Evolutionary conservation across 139 green algal species (phyloP), one percentile per base, ranked within the genome.

Genomic region (Tetradesmus lagerheimii): DNA sequence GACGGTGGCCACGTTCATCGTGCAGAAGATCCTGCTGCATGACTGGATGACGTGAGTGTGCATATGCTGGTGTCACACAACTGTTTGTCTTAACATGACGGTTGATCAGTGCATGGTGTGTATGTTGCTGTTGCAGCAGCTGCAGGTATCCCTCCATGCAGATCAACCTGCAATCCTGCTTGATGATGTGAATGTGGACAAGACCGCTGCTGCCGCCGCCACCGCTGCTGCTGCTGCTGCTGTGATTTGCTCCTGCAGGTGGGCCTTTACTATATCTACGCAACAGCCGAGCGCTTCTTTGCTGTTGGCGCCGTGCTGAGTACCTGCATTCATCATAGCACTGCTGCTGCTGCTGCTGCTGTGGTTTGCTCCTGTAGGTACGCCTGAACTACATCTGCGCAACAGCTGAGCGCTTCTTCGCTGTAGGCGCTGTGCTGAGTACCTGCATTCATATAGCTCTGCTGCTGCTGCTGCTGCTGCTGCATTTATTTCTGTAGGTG

Each of bases 1-100:
- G 82, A 99, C 98, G 4, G 98, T 99, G 34, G 98, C 98, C n/a
- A 99, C 98, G 23, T 99, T 99, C 92, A 99, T 99, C 79, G 98
- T 99, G 43, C 98, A 99, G 92, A 99, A 99, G 85, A 99, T 99
- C 64, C 93, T 99, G 83, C 92, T 98, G 12, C 98, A 99, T 87
- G n/a, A n/a, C n/a, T n/a, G n/a, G n/a, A n/a, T n/a, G n/a, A n/a
- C n/a, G n/a, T n/a, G n/a, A n/a, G n/a, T n/a, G n/a, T n/a, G n/a
- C n/a, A n/a, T n/a, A n/a, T n/a, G n/a, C n/a, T n/a, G n/a, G n/a
- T n/a, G n/a, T n/a, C n/a, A 90, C 45, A 57, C 11, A 18, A 57
- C 45, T 57, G n/a, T n/a, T n/a, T n/a, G n/a, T n/a, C n/a, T n/a
- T n/a, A n/a, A n/a, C n/a, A n/a, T n/a, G n/a, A n/a, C n/a, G n/a